Evolutionary conservation across 1,284 basidiomycete species (phyloP).

Genomic region (Cryptococcus sp.): DNA sequence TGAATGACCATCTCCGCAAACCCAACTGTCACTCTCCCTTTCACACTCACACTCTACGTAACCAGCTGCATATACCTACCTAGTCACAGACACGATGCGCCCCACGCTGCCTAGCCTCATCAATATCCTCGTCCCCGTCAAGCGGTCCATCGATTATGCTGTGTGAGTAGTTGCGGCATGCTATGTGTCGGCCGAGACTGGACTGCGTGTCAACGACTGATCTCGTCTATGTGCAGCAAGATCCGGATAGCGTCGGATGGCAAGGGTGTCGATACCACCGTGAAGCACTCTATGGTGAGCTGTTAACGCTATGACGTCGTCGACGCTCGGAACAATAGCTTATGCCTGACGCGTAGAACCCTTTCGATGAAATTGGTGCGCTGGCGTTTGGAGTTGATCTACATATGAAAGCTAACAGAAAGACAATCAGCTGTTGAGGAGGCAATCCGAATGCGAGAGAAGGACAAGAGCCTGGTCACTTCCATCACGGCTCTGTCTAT

Average conservation of each 20-base stretch:
- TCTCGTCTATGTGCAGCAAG: slow-evolving; percentile 70
- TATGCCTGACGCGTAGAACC: slow-evolving; percentile 65
- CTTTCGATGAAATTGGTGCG: slow-evolving; percentile 93
- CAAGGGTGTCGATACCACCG: slow-evolving; percentile 89
- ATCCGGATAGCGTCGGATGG: slow-evolving; percentile 90
- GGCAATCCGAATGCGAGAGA: slow-evolving; percentile 88
- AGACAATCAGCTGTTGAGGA: slow-evolving; percentile 82
- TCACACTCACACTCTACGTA: neutral
- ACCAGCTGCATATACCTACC: too few species aligned
- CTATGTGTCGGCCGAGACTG: slow-evolving; percentile 3
- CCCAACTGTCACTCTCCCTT: slow-evolving; percentile 1
- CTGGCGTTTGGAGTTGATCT: slow-evolving; percentile 12
- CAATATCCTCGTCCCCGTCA: slow-evolving; percentile 89
- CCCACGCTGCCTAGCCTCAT: slow-evolving; percentile 70
- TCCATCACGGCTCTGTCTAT: slow-evolving; percentile 90
- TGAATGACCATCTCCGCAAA: neutral
- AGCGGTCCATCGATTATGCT: slow-evolving; percentile 65
- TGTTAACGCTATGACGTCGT: neutral
- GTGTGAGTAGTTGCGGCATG: slow-evolving; percentile 22
- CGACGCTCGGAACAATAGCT: neutral
- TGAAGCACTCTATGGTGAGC: slow-evolving; percentile 95
- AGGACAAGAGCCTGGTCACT: slow-evolving; percentile 67
- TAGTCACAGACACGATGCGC: slow-evolving; percentile 60
- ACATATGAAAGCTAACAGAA: slow-evolving; percentile 1
- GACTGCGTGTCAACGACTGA: neutral